Evolutionary conservation across 176 grass and related monocot genomes (phyloP), one percentile per base, ranked within the genome.

Genomic region (Oryza meyeriana): DNA sequence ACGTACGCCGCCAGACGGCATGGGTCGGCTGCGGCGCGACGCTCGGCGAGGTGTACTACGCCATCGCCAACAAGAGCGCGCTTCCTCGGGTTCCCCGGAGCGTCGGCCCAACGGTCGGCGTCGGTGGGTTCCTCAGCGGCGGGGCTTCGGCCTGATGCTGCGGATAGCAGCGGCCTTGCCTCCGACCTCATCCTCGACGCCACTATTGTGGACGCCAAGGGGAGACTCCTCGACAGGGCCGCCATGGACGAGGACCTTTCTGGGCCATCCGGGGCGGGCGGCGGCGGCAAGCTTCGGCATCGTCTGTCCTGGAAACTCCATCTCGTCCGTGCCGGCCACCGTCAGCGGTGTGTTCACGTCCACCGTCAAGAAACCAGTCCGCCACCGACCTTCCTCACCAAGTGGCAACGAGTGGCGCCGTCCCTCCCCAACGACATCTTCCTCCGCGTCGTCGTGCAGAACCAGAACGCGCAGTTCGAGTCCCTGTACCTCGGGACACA

Each of bases 31-130:
- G 90, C 10, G 94, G 94, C 67, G 89, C 89, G 30, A 87, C 91
- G 4, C 81, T 91, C 9, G 91, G 91, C 20, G 94, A 97, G 79
- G 77, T 91, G 0, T 97, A 91, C 67, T 91, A 94, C 72, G 66
- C 61, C 8, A 84, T 97, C 57, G 87, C 86, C 9, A 71, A 77
- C 11, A 44, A 30, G 70, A 91, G 35, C 78, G 16, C 10, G 34
- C 32, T 26, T 0, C 76, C 85, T 3, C 85, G 80, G 2, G 91
- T 94, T 70, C 89, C 94, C 3, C 84, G 32, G 4, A 91, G 94
- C 1, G 3, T 90, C 10, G 84, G 87, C 16, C 81, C 81, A 4
- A 94, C 94, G 4, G 83, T 97, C 9, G 86, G 91, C n/a, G 10
- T 88, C 10, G 90, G 91, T 1, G 88, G 88, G 1, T 67, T 82